Percentiles rank a stretch among this genome's conserved stretches.
These are phyloP conservation scores for Craspedostauros australis DNA, from an alignment of 108 stramenopile genomes.

Conservation along the genomic window DNA sequence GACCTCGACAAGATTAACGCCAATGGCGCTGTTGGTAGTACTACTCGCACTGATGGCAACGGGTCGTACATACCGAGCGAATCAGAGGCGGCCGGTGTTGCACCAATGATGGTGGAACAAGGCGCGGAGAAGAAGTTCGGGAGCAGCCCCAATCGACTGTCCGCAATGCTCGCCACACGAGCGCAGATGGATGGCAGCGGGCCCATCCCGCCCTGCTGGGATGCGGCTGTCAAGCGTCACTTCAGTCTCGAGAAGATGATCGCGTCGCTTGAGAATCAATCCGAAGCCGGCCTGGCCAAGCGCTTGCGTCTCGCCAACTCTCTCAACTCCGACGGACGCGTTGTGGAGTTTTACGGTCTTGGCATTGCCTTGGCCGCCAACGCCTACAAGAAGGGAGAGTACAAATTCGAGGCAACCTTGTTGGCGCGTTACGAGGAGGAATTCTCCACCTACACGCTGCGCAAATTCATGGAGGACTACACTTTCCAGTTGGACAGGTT, in stretches of 20 bases:
- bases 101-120: too few species aligned
- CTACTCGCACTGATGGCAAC: too few species aligned
- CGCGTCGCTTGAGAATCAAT: constrained; percentile 44
- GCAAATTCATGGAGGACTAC: constrained; percentile 65
- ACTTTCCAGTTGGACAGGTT: constrained; percentile 6
- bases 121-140: too few species aligned
- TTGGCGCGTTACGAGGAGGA: constrained; percentile 62
- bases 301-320: constrained; percentile 52
- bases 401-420: constrained; percentile 60
- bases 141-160: too few species aligned
- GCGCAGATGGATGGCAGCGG: too few species aligned
- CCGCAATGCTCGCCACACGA: too few species aligned
- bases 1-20: too few species aligned
- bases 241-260: constrained; percentile 62
- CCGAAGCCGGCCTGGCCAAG: constrained; percentile 72
- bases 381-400: constrained; percentile 53
- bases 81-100: too few species aligned
- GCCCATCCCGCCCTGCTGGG: constrained; percentile 47
- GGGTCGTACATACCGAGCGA: too few species aligned
- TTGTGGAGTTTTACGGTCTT: constrained; percentile 67
- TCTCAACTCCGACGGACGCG: constrained; percentile 61
- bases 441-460: constrained; percentile 67
- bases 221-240: constrained; percentile 73
- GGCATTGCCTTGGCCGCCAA: constrained; percentile 65
- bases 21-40: too few species aligned